Base-by-base conservation (phyloP, 2,329 filamentous ascomycete species). In the Aspergillus sp. region DNA sequence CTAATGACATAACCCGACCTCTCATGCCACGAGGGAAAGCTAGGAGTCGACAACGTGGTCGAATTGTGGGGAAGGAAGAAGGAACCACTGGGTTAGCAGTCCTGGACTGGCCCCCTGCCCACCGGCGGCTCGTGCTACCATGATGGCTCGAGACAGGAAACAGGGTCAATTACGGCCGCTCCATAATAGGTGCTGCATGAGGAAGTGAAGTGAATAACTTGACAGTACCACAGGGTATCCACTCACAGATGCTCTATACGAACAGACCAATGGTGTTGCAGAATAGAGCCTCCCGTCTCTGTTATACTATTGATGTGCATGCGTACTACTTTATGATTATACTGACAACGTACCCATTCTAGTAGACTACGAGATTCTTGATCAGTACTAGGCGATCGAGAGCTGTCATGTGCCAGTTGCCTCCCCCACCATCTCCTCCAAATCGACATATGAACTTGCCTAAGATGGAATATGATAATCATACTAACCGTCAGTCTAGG, bases 31-130 rank as follows among this genome's bases (percentile, higher is more conserved):
- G 41, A 45, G 41, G 41, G 19, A 21, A 21, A 12, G 41, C 32
- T 36, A 45, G 19, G 25, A 30, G 47, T 50, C 47, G 43, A 55
- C 53, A 55, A 55, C 53, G 53, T 55, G 53, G 39, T 45, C 53
- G 6, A 17, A n/a, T 17, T 55, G 53, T 55, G 53, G 53, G 53
- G 53, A 55, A 55, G 25, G 9, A 55, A 55, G 52, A 25, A 47
- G n/a, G 53, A 45, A 47, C 39, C 39, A 43, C 39, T 45, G 39
- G 39, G 39, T 50, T 50, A 50, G 23, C 15, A 23, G 12, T 3
- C 23, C 13, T 15, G 45, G 7, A 23, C 45, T 15, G 12, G 13
- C 45, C 45, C 21, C 21, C 21, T 28, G 45, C 9, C 19, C 45
- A 48, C 21, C 23, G 7, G 15, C 39, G n/a, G 23, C 45, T 28